Conservation (phyloP, 306 rosid genomes). For the Casuarina cunninghamiana region DNA sequence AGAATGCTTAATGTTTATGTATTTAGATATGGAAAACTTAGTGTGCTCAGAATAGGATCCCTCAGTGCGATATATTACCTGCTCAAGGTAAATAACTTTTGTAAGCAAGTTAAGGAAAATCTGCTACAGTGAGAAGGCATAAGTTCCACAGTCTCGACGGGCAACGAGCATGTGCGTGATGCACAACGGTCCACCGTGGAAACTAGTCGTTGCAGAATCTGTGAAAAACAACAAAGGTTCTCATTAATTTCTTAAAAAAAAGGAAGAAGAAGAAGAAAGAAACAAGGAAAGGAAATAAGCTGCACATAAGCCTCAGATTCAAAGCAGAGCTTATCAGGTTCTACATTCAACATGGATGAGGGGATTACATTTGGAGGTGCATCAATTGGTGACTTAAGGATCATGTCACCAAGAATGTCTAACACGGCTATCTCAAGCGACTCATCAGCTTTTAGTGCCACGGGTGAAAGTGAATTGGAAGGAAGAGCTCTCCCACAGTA, state of each 20-base stretch:
- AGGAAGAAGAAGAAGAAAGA: neutral
- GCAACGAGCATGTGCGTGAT: slow-evolving; percentile 87
- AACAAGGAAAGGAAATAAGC: slow-evolving; percentile 4
- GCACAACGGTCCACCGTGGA: slow-evolving; percentile 96
- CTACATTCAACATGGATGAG: slow-evolving; percentile 11
- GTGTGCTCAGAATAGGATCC: slow-evolving; percentile 13
- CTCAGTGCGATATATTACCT: slow-evolving; percentile 47
- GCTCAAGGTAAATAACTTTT: slow-evolving; percentile 91
- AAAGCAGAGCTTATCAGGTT: neutral
- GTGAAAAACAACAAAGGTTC: slow-evolving; percentile 29
- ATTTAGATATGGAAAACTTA: slow-evolving; percentile 18
- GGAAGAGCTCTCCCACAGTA: slow-evolving; percentile 95
- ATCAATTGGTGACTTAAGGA: slow-evolving; percentile 70
- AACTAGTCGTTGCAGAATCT: slow-evolving; percentile 78
- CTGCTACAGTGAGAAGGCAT: slow-evolving; percentile 93
- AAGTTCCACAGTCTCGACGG: slow-evolving; percentile 90
- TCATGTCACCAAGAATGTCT: slow-evolving; percentile 73
- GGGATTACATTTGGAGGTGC: slow-evolving; percentile 80
- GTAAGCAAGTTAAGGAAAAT: slow-evolving; percentile 89
- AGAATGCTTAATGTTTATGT: slow-evolving; percentile 6
- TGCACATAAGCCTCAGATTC: neutral
- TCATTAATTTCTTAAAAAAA: neutral
- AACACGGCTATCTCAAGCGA: slow-evolving; percentile 79
- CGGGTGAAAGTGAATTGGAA: slow-evolving; percentile 70
- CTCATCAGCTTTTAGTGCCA: slow-evolving; percentile 71